Evolutionary conservation across 176 grass and related monocot genomes (phyloP).

Genomic region (Calamus simplicifolius): DNA sequence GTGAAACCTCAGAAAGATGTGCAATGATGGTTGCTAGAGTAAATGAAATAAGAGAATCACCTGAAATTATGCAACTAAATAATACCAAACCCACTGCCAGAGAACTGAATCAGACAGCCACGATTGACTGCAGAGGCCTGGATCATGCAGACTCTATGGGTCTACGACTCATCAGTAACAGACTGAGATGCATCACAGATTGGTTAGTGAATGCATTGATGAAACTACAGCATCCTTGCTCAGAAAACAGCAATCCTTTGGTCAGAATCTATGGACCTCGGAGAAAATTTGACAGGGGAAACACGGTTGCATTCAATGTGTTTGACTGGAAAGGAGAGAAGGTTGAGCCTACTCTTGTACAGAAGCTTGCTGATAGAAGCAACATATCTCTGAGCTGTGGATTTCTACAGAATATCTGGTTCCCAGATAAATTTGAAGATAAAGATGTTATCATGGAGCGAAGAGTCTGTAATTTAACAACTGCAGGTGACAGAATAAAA

Average conservation of each 20-base stretch:
- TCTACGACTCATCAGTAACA: slow-evolving; percentile 50
- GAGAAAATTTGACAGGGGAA: slow-evolving; percentile 73
- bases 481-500: slow-evolving; percentile 13
- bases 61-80: too few species aligned
- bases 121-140: slow-evolving; percentile 66
- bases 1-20: not conserved
- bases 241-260: slow-evolving; percentile 32
- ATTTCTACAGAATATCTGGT: slow-evolving; percentile 68
- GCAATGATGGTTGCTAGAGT: too few species aligned
- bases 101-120: slow-evolving; percentile 8
- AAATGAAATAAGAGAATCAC: not conserved
- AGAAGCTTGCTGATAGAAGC: slow-evolving; percentile 90
- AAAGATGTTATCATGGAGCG: slow-evolving; percentile 31
- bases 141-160: slow-evolving; percentile 80
- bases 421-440: slow-evolving; percentile 52
- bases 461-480: not conserved
- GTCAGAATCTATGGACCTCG: slow-evolving; percentile 67
- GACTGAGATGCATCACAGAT: slow-evolving; percentile 78
- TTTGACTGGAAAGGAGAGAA: slow-evolving; percentile 85
- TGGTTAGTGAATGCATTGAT: slow-evolving; percentile 75
- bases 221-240: slow-evolving; percentile 61
- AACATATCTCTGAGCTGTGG: slow-evolving; percentile 70
- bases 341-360: slow-evolving; percentile 58
- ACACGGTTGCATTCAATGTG: slow-evolving; percentile 79
- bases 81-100: not conserved